These are phyloP conservation scores for Psophocarpus tetragonolobus DNA, from an alignment of 306 rosid genomes.

Conservation along the genomic window DNA sequence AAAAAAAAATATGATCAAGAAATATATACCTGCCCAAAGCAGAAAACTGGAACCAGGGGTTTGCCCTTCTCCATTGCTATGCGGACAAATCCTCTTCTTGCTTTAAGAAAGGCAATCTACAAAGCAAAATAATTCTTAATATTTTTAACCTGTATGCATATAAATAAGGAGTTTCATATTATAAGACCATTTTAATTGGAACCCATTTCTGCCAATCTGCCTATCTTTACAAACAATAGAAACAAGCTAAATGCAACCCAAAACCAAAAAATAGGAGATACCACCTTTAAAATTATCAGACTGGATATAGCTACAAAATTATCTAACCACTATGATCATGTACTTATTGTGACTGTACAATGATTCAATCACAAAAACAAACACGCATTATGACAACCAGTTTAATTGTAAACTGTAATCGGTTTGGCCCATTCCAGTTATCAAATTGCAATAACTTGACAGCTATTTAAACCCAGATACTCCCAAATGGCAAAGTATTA, in stretches of 20 bases:
- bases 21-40: constrained; percentile 88
- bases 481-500: too few relatives aligned
- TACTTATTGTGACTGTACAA: not conserved
- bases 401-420: not conserved
- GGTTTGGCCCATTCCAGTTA: too few relatives aligned
- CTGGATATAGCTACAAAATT: not conserved
- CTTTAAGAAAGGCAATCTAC: constrained; percentile 75
- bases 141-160: constrained; percentile 12
- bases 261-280: constrained; percentile 15
- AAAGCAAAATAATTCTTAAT: constrained; percentile 20
- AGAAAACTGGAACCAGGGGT: constrained; percentile 94
- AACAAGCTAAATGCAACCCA: not conserved
- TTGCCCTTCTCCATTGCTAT: constrained; percentile 76
- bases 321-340: not conserved
- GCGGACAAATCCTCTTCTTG: constrained; percentile 94
- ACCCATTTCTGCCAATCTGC: constrained; percentile 13
- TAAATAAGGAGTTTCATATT: not conserved
- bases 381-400: not conserved
- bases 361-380: not conserved
- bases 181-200: constrained; percentile 14
- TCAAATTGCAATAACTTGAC: not conserved
- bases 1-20: not conserved
- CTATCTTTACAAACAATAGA: not conserved
- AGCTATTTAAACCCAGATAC: constrained; percentile 17
- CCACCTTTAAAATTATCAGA: not conserved